Conservation (phyloP, 2,329 filamentous ascomycete genomes). For the Pseudogymnoascus sp. region DNA sequence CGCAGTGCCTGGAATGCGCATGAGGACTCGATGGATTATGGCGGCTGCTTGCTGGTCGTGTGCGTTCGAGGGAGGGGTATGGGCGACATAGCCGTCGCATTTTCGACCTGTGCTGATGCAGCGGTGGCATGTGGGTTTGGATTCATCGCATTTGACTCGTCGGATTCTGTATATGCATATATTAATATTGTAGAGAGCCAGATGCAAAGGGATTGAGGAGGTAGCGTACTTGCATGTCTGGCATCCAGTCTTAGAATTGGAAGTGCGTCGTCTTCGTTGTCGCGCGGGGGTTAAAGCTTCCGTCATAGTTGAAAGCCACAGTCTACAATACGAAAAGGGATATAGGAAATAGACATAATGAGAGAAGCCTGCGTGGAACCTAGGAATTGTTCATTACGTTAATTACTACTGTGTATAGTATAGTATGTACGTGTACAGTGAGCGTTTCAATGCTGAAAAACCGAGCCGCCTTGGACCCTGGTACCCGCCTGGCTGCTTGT, state of each 20-base stretch:
- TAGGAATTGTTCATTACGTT: background rate
- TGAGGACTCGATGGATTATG: background rate
- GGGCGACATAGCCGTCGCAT: conserved; percentile 21
- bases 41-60: conserved; percentile 1
- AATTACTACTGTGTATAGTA: background rate
- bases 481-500: background rate
- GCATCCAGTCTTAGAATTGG: conserved; percentile 18
- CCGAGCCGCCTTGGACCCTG: background rate
- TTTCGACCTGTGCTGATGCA: conserved; percentile 22
- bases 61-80: conserved; percentile 2
- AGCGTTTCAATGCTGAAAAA: background rate
- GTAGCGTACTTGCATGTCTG: conserved; percentile 23
- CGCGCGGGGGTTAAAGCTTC: background rate
- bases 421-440: background rate
- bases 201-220: background rate
- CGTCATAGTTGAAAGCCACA: background rate
- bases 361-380: background rate
- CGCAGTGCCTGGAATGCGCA: conserved; percentile 17
- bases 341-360: background rate
- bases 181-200: background rate
- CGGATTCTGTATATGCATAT: conserved; percentile 20
- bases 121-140: conserved; percentile 25
- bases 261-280: background rate
- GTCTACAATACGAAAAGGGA: background rate
- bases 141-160: conserved; percentile 27